Evolutionary conservation across 129 eudicot species (phyloP), one percentile per base, ranked within the genome.

Genomic region (Tanacetum coccineum): DNA sequence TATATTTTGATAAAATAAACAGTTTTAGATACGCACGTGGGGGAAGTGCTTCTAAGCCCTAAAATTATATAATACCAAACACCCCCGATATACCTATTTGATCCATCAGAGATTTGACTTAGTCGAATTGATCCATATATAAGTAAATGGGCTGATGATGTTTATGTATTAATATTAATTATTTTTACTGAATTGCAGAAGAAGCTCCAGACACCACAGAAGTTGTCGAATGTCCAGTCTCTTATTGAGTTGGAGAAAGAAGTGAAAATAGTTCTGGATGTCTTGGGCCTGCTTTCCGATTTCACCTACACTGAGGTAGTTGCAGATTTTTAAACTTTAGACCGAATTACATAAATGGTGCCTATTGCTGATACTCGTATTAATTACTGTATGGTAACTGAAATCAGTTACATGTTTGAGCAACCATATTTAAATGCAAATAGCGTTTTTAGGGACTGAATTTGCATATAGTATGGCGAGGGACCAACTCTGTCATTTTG

Each of bases 251-350:
- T 94, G 6, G 83, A 82, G 83, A 75, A 82, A 54, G 81, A 70
- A 74, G 75, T 87, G 62, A 82, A 61, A 59, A 72, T 39, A 12
- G 88, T 90, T 48, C 67, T 94, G 83, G 86, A 80, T 26, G 82
- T 81, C 15, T 74, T 93, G 18, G 99, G 99, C 40, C 75, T 94
- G 71, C 88, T 87, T 46, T 80, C 95, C 18, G 72, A 67, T 26
- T 80, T 60, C 46, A 71, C 76, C 39, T 86, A 84, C 54, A 25
- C 92, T 36, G 89, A 93, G 98, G 98, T 93, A 75, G 74, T 59
- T 26, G 17, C 62, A 42, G 8, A 62, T 40, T 0, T 50, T 30
- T 42, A n/a, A 18, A 22, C 19, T 13, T 22, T 28, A 0, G 20
- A 6, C 14, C 2, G 9, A 36, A 36, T 25, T 61, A 19, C 30